Percentiles rank a stretch among this genome's conserved stretches.
phyloP scores from a whole-genome alignment of 2,329 filamentous ascomycete genomes.

The Paracoccidioides brasiliensis region DNA sequence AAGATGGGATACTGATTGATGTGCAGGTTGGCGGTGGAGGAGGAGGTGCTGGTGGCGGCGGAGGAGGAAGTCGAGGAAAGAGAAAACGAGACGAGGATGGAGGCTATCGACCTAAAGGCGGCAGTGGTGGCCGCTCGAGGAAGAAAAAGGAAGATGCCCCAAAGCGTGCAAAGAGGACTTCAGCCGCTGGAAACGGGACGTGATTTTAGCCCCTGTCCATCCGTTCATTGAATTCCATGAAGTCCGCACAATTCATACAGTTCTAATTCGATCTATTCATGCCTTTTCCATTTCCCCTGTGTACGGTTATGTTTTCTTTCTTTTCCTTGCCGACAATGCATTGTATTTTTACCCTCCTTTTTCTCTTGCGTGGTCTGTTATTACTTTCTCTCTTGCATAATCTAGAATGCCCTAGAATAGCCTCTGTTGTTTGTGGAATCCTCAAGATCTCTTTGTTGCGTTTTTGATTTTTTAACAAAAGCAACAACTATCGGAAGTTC shows the following conservation, averaged over 20 bases:
- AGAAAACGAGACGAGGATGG: constrained; percentile 37
- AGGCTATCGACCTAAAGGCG: constrained; percentile 35
- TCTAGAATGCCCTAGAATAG: neutral
- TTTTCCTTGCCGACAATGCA: neutral
- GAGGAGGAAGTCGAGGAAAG: constrained; percentile 24
- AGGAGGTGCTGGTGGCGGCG: constrained; percentile 1
- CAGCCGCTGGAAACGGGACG: constrained; percentile 13
- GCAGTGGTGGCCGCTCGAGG: constrained; percentile 25
- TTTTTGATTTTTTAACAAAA: neutral
- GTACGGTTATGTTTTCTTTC: neutral
- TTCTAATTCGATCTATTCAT: neutral
- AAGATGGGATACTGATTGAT: constrained; percentile 30
- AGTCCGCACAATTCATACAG: neutral
- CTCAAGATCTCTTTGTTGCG: neutral
- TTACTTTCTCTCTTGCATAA: neutral
- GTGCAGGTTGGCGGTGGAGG: constrained; percentile 18
- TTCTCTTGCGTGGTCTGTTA: neutral
- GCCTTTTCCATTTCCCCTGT: neutral
- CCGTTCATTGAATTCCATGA: neutral
- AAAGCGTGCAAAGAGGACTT: constrained; percentile 23
- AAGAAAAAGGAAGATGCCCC: constrained; percentile 25
- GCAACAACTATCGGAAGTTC: neutral
- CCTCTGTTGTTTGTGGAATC: neutral
- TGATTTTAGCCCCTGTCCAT: neutral
- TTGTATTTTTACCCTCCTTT: neutral